Conservation (phyloP, 805 yeast species). For the Yarrowia alimentaria region DNA sequence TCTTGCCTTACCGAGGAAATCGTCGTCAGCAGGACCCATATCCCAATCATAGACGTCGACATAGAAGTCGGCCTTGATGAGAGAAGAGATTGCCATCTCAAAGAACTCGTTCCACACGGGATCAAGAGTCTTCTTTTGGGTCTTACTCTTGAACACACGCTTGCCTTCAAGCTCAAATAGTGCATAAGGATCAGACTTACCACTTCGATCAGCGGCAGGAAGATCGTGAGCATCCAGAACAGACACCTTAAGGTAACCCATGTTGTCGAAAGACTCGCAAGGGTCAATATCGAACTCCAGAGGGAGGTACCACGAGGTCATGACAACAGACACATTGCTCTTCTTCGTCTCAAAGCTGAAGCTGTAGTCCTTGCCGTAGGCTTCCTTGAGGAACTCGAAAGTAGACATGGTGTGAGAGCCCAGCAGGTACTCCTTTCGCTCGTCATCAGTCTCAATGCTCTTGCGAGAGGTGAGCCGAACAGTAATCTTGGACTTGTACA, state of each 20-base stretch:
- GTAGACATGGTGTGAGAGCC: slow-evolving; percentile 69
- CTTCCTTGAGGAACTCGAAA: slow-evolving; percentile 57
- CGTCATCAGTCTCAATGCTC: slow-evolving; percentile 47
- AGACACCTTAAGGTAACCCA: slow-evolving; percentile 65
- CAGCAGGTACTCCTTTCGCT: slow-evolving; percentile 39
- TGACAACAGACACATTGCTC: slow-evolving; percentile 43
- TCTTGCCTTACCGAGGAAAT: slow-evolving; percentile 65
- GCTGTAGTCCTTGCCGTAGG: slow-evolving; percentile 61
- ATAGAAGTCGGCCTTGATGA: slow-evolving; percentile 57
- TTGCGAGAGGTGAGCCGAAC: slow-evolving; percentile 61
- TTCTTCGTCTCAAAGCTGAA: slow-evolving; percentile 55
- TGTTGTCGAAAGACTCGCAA: slow-evolving; percentile 69
- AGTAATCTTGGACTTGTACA: slow-evolving; percentile 66
- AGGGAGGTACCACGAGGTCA: slow-evolving; percentile 80
- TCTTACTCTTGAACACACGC: slow-evolving; percentile 68
- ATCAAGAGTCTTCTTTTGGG: slow-evolving; percentile 77
- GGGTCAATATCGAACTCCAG: slow-evolving; percentile 60
- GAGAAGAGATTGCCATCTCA: slow-evolving; percentile 55
- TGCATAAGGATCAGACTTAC: slow-evolving; percentile 90
- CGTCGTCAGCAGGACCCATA: slow-evolving; percentile 83
- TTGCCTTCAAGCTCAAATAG: slow-evolving; percentile 67
- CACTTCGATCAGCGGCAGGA: slow-evolving; percentile 84
- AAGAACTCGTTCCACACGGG: slow-evolving; percentile 86
- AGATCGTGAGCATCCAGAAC: slow-evolving; percentile 64
- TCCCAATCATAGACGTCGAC: slow-evolving; percentile 86